Evolutionary conservation across 164 flowering plant species (phyloP), one percentile per base, ranked within the genome.

Genomic region (Euptelea pleiosperma): DNA sequence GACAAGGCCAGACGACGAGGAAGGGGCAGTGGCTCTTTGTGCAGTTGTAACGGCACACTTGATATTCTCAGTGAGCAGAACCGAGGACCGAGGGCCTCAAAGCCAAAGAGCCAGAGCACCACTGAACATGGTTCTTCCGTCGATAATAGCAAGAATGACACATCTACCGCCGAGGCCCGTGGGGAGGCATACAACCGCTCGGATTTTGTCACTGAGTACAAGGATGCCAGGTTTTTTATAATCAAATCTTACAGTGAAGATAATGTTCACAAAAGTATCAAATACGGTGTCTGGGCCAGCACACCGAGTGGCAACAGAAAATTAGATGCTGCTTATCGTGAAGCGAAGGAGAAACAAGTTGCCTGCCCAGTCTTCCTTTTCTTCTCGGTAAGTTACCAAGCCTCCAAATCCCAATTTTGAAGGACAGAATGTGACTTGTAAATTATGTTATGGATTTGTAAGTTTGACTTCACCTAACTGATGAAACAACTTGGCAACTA

Each of bases 161-260:
- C 60, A 53, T 55, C 83, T 9, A 49, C 57, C 49, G 64, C 73
- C 58, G 73, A 65, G 41, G 24, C 58, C n/a, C 64, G 62, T 14
- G 55, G 58, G 40, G 82, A 74, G 28, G 53, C 60, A 36, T 79
- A 68, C 66, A 92, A 89, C 65, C 73, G n/a, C 6, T 63, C 81
- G 42, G 85, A 84, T 62, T 89, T 92, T 72, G 70, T 69, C 33
- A 81, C 79, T 0, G 96, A 89, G 26, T 80, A 78, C 61, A 68
- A 78, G 55, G 79, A 84, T 70, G 95, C 96, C 6, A 89, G 80
- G 53, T 85, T 92, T 57, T 92, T 85, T 64, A 77, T 92, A 33
- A 92, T 92, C 46, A 92, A 92, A 68, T 92, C 98, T 31, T 92
- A 85, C 70, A 92, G 93, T 70, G 98, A 92, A 72, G 96, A 89